Evolutionary conservation across 805 yeast species (phyloP), one percentile per base, ranked within the genome.

Genomic region (Ogataea corticis): DNA sequence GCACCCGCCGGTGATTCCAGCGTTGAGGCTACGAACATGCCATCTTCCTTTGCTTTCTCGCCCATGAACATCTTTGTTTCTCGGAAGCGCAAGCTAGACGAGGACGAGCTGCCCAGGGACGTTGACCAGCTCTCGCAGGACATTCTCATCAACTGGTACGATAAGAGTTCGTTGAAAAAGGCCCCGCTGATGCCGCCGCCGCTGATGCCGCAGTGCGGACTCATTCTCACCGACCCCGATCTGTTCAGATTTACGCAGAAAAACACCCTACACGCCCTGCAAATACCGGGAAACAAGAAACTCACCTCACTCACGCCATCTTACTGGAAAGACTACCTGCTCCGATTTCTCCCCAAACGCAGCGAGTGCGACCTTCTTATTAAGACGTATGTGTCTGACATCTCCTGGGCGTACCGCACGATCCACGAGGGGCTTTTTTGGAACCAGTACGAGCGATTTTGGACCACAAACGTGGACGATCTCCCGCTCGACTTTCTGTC

Each of bases 351-450:
- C 15, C 54, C 54, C 6, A 29, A 15, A 7, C 37, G 18, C 33
- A 12, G 25, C 12, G 49, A 50, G 27, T 47, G 51, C 34, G 47
- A 44, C 14, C n/a, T 47, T 29, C 30, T 50, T 28, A 49, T 50
- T 21, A 21, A 18, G 12, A 31, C 39, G 4, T 50, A 50, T 32
- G 21, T 48, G 4, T 19, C 36, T 12, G 46, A 47, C 6, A 41
- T 47, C 9, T 39, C 51, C 2, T 50, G 49, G 49, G 41, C 33
- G 3, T 50, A 50, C 38, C 33, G 51, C 2, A 37, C 42, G 9
- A 18, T 48, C 10, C 54, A 50, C 27, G 29, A 35, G 10, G 46
- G 36, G 4, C 33, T 36, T 3, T 46, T 46, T 36, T 46, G 46
- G 50, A 25, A 32, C 4, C 33, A 43, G 11, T 46, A 46, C 29